These are phyloP conservation scores for Trametopsis cervina DNA, from an alignment of 768 basidiomycete genomes.

Conservation along the genomic window DNA sequence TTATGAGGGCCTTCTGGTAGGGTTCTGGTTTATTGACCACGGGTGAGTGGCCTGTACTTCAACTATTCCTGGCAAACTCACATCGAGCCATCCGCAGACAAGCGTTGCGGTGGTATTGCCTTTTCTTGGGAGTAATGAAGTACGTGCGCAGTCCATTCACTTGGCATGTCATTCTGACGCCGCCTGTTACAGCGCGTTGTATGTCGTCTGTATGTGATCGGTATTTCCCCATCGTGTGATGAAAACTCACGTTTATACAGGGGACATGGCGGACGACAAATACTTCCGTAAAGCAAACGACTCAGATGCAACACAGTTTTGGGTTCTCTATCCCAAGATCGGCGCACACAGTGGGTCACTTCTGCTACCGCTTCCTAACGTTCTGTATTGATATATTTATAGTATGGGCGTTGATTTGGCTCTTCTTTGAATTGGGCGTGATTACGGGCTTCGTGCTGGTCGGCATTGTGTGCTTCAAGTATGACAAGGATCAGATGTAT, in stretches of 20 bases:
- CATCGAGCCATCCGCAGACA: slow-evolving; percentile 35
- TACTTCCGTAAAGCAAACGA: slow-evolving; percentile 94
- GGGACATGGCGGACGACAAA: slow-evolving; percentile 92
- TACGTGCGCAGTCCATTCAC: slow-evolving; percentile 29
- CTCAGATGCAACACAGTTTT: slow-evolving; percentile 88
- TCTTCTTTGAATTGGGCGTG: slow-evolving; percentile 67
- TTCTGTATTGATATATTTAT: background rate
- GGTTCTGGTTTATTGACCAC: slow-evolving; percentile 94
- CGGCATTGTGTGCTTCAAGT: slow-evolving; percentile 81
- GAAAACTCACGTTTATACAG: slow-evolving; percentile 30
- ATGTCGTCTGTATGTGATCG: slow-evolving; percentile 35
- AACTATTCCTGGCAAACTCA: slow-evolving; percentile 1
- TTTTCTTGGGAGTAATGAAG: slow-evolving; percentile 85
- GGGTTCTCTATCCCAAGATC: slow-evolving; percentile 62
- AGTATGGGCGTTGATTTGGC: slow-evolving; percentile 89
- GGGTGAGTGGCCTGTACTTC: slow-evolving; percentile 45
- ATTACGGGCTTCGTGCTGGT: slow-evolving; percentile 75
- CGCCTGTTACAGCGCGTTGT: slow-evolving; percentile 52
- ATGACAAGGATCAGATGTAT: slow-evolving; percentile 53
- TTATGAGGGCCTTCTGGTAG: slow-evolving; percentile 83
- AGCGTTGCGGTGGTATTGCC: slow-evolving; percentile 78
- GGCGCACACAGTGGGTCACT: slow-evolving; percentile 58
- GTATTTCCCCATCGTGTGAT: background rate
- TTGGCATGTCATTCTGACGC: slow-evolving; percentile 3
- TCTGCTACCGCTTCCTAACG: background rate